A percentile compares a stretch with the other conserved stretches of the same genome.
These are phyloP conservation scores for Cetraspora pellucida DNA, from an alignment of 192 early-diverging fungal genomes.

Conservation along the genomic window DNA sequence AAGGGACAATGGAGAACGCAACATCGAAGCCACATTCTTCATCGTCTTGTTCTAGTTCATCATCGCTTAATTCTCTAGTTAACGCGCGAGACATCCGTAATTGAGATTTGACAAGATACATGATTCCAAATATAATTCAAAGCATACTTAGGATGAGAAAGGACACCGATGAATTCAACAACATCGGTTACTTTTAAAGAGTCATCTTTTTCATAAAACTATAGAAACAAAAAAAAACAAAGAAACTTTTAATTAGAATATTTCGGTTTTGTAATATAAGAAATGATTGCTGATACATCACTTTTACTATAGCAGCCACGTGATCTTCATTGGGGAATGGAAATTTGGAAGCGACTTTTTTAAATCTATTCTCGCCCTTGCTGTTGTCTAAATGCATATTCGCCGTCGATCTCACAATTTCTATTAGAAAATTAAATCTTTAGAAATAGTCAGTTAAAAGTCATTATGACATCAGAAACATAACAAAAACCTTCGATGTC, in stretches of 20 bases:
- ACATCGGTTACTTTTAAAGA: constrained; percentile 58
- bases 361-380: not conserved
- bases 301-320: constrained; percentile 64
- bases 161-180: constrained; percentile 70
- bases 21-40: constrained; percentile 39
- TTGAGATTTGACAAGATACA: no score
- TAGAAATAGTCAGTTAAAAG: not conserved
- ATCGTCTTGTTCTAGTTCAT: no score
- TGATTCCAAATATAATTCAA: no score
- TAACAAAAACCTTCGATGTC: not conserved
- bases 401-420: constrained; percentile 1
- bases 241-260: not conserved
- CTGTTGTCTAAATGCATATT: not conserved
- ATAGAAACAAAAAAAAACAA: not conserved
- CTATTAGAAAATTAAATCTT: not conserved
- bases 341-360: constrained; percentile 51
- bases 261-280: not conserved
- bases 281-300: not conserved
- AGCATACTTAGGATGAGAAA: constrained; percentile 37
- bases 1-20: constrained; percentile 39
- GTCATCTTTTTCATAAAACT: constrained; percentile 54
- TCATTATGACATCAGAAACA: not conserved
- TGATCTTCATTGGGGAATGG: constrained; percentile 63
- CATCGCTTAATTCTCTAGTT: no score
- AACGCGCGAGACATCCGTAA: no score